A percentile compares a stretch with the other conserved stretches of the same genome.
phyloP scores from a whole-genome alignment of 352 stramenopile species.

The Globisporangium uncinulatum region DNA sequence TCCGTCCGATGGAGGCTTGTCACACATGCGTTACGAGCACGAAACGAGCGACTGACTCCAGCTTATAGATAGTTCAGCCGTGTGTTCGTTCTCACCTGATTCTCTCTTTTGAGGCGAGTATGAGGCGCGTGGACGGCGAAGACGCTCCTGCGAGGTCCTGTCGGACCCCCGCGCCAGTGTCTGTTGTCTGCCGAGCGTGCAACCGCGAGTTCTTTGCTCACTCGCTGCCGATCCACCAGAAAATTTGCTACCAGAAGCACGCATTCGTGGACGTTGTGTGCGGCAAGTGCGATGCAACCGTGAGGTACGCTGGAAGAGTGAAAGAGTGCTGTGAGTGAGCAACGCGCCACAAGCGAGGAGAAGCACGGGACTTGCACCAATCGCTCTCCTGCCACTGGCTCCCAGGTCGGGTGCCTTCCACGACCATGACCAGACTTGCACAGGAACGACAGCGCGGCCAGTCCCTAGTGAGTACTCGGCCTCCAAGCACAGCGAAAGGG shows the following conservation, averaged over 20 bases:
- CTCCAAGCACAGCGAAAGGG: neutral
- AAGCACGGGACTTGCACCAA: no score
- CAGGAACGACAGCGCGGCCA: neutral
- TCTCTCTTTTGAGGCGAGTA: neutral
- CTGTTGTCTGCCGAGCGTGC: constrained; percentile 38
- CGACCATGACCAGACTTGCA: constrained; percentile 18
- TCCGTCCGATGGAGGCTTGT: no score
- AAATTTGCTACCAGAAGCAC: constrained; percentile 62
- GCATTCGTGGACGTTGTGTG: constrained; percentile 46
- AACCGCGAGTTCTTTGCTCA: constrained; percentile 50
- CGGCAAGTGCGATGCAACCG: constrained; percentile 21
- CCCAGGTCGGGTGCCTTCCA: constrained; percentile 25
- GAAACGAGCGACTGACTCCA: no score
- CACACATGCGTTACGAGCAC: no score
- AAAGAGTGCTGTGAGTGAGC: no score
- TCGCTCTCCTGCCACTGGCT: no score
- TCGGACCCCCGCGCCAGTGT: constrained; percentile 14
- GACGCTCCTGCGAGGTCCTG: neutral
- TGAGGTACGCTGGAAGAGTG: constrained; percentile 35
- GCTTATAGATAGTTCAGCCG: no score
- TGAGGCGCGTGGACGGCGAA: neutral
- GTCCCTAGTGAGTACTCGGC: no score
- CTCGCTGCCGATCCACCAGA: constrained; percentile 69
- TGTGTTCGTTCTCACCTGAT: neutral
- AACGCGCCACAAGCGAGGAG: no score